These are phyloP conservation scores for Leccinum griseonigrum DNA, from an alignment of 1,284 basidiomycete genomes.

Conservation along the genomic window DNA sequence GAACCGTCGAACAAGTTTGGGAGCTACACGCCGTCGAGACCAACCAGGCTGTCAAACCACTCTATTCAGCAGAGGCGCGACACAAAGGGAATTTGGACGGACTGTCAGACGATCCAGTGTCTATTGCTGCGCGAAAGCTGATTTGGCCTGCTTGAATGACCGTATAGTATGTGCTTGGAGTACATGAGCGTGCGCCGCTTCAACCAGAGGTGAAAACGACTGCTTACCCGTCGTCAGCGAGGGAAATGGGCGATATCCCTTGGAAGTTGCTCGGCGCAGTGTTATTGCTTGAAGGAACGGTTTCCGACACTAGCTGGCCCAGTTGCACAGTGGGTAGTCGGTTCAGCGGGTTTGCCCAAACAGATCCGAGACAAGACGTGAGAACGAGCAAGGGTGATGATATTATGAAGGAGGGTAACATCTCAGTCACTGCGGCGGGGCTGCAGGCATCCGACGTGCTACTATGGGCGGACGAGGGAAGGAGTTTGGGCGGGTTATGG, in stretches of 20 bases:
- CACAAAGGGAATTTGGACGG: slow-evolving; percentile 8
- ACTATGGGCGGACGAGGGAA: neutral
- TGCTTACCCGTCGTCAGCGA: slow-evolving; percentile 48
- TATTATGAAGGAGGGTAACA: slow-evolving; percentile 16
- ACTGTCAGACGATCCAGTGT: slow-evolving; percentile 64
- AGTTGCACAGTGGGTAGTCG: slow-evolving; percentile 16
- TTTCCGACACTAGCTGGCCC: slow-evolving; percentile 16
- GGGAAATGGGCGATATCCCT: slow-evolving; percentile 40
- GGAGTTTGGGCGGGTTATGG: neutral
- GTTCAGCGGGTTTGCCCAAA: slow-evolving; percentile 4
- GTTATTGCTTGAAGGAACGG: slow-evolving; percentile 12
- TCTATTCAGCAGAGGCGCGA: slow-evolving; percentile 1
- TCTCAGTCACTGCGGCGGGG: slow-evolving; percentile 13
- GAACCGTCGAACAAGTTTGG: slow-evolving; percentile 49
- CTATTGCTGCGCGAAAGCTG: slow-evolving; percentile 66
- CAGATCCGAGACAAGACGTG: slow-evolving; percentile 6
- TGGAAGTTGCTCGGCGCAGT: slow-evolving; percentile 13
- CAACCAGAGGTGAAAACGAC: slow-evolving; percentile 1
- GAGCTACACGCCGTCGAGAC: slow-evolving; percentile 61
- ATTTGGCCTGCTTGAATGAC: slow-evolving; percentile 58
- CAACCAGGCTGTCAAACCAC: slow-evolving; percentile 51
- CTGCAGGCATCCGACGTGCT: slow-evolving; percentile 21
- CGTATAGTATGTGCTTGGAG: slow-evolving; percentile 62
- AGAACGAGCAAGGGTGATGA: slow-evolving; percentile 15
- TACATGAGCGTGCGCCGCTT: slow-evolving; percentile 13